phyloP scores from a whole-genome alignment of 805 yeast genomes.

The Candida sanyiensis region DNA sequence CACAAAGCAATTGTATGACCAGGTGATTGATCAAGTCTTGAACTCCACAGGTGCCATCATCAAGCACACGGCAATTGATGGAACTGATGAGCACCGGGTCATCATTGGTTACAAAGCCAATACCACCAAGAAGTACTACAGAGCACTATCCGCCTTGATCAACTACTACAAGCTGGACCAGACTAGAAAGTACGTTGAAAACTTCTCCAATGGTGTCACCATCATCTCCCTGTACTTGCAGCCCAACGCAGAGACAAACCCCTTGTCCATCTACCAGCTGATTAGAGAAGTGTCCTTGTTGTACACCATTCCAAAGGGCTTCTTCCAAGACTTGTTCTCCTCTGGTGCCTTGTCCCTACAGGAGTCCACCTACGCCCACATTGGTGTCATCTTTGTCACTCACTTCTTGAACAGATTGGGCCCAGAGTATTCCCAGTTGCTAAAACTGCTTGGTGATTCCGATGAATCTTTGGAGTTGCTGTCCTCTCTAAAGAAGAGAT shows the following conservation, averaged over 20 bases:
- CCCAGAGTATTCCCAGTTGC: constrained; percentile 72
- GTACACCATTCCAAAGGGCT: constrained; percentile 84
- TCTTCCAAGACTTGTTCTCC: constrained; percentile 69
- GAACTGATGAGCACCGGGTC: constrained; percentile 77
- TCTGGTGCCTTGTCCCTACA: constrained; percentile 80
- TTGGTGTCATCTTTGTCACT: constrained; percentile 85
- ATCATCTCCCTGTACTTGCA: constrained; percentile 81
- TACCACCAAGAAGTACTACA: constrained; percentile 79
- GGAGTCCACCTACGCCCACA: constrained; percentile 91
- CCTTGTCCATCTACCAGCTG: constrained; percentile 79
- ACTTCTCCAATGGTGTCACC: constrained; percentile 83
- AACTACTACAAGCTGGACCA: constrained; percentile 82
- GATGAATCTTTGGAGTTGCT: constrained; percentile 69
- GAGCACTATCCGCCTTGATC: constrained; percentile 81
- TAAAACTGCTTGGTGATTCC: constrained; percentile 47
- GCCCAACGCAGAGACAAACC: constrained; percentile 45
- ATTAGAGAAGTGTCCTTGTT: constrained; percentile 90
- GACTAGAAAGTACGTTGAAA: constrained; percentile 89
- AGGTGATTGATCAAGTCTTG: constrained; percentile 62
- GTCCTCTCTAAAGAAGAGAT: constrained; percentile 75
- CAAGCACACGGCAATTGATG: constrained; percentile 75
- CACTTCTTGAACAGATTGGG: constrained; percentile 94
- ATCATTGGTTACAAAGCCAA: constrained; percentile 84
- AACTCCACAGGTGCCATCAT: constrained; percentile 88
- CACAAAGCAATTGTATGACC: constrained; percentile 73